phyloP scores from a whole-genome alignment of 2,329 filamentous ascomycete genomes.

The Gaeumannomyces sp. region DNA sequence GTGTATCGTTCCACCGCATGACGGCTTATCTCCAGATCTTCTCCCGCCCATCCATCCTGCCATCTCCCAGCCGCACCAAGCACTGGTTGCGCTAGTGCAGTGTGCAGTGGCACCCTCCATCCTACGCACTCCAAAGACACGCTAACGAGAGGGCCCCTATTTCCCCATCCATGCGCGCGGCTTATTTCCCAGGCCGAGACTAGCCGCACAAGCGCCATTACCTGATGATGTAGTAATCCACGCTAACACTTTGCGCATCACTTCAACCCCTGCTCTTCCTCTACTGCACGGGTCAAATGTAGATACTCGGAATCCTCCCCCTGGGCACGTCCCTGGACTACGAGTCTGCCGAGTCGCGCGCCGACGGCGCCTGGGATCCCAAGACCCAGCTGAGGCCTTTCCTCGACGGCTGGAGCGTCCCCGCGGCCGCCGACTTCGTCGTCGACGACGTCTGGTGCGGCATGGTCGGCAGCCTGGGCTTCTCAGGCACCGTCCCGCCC shows the following conservation, averaged over 20 bases:
- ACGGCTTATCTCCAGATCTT: not conserved
- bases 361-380: constrained; percentile 42
- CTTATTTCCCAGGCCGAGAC: too few species aligned
- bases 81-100: not conserved
- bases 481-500: constrained; percentile 31
- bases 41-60: not conserved
- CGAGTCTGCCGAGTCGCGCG: constrained; percentile 37
- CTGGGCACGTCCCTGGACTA: constrained; percentile 45
- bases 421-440: constrained; percentile 39
- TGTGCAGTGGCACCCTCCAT: too few species aligned
- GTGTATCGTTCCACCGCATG: not conserved
- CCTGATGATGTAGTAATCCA: not conserved
- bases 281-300: not conserved
- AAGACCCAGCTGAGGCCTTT: constrained; percentile 35
- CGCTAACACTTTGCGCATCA: not conserved
- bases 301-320: constrained; percentile 39
- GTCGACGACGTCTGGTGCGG: constrained; percentile 40
- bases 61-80: not conserved
- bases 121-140: not conserved
- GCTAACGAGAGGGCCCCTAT: not conserved
- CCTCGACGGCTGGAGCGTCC: constrained; percentile 33
- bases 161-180: too few species aligned
- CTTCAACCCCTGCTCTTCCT: not conserved
- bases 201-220: not conserved
- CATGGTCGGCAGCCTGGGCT: constrained; percentile 38